These are phyloP conservation scores for Ascochyta rabiei DNA, from an alignment of 2,329 filamentous ascomycete species.

Conservation along the genomic window DNA sequence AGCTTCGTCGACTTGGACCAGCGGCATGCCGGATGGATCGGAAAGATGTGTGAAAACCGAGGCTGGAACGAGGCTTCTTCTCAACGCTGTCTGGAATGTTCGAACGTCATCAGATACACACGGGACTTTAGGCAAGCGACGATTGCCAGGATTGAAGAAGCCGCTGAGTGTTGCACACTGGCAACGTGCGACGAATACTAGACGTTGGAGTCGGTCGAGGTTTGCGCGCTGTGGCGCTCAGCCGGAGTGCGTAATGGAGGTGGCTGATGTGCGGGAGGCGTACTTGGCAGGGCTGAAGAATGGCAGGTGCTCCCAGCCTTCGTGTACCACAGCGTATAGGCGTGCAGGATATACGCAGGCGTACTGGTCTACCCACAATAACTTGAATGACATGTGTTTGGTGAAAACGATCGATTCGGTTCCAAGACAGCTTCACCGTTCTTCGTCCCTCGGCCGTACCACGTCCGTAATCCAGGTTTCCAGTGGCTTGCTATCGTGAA, in stretches of 20 bases:
- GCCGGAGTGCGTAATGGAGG: background rate
- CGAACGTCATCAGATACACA: slow-evolving; percentile 9
- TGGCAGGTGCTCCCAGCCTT: slow-evolving; percentile 14
- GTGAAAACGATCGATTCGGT: slow-evolving; percentile 6
- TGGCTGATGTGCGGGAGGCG: slow-evolving; percentile 14
- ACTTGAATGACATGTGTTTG: background rate
- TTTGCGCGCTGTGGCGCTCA: background rate
- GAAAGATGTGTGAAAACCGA: background rate
- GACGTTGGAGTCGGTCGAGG: background rate
- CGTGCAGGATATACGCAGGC: slow-evolving; percentile 1
- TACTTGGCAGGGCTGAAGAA: slow-evolving; percentile 9
- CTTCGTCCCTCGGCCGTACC: slow-evolving; percentile 17
- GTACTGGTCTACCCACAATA: background rate
- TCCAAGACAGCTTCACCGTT: slow-evolving; percentile 13
- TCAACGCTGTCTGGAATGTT: slow-evolving; percentile 12
- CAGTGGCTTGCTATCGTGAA: slow-evolving; percentile 12
- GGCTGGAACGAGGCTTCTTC: background rate
- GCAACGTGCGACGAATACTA: background rate
- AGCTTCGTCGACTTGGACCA: background rate
- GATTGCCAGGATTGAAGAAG: background rate
- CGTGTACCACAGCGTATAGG: slow-evolving; percentile 13
- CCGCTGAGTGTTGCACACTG: background rate
- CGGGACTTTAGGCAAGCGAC: background rate
- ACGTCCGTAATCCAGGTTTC: slow-evolving; percentile 9
- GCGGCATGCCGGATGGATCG: slow-evolving; percentile 4